Evolutionary conservation across 2,329 filamentous ascomycete species (phyloP).

Genomic region (Mycosphaerella sp.): DNA sequence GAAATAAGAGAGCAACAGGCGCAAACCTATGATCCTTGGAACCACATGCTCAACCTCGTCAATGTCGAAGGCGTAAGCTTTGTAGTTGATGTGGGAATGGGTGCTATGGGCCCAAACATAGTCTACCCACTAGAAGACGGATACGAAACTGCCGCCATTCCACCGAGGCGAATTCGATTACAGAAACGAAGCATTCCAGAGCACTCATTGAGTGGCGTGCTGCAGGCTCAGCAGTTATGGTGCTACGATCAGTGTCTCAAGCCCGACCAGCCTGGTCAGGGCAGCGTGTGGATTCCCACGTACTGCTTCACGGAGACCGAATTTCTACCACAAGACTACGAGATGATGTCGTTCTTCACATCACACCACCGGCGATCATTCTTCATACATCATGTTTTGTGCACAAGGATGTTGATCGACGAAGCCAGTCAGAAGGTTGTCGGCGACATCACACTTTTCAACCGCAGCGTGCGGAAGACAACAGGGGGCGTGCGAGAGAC

Average conservation of each 20-base stretch:
- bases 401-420: slow-evolving; percentile 49
- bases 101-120: slow-evolving; percentile 31
- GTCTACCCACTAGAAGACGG: slow-evolving; percentile 36
- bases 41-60: slow-evolving; percentile 43
- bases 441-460: slow-evolving; percentile 39
- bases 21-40: slow-evolving; percentile 30
- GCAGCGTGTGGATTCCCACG: slow-evolving; percentile 50
- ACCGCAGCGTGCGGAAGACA: slow-evolving; percentile 42
- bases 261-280: slow-evolving; percentile 27
- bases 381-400: slow-evolving; percentile 51
- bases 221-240: slow-evolving; percentile 38
- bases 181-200: slow-evolving; percentile 24
- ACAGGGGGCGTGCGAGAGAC: slow-evolving; percentile 39
- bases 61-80: slow-evolving; percentile 25
- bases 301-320: slow-evolving; percentile 63
- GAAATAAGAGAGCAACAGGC: slow-evolving; percentile 19
- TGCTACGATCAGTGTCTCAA: slow-evolving; percentile 35
- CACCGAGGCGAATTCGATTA: slow-evolving; percentile 19
- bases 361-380: slow-evolving; percentile 46
- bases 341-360: slow-evolving; percentile 53
- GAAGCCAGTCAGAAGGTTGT: slow-evolving; percentile 33
- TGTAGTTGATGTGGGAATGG: slow-evolving; percentile 42
- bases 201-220: slow-evolving; percentile 17
- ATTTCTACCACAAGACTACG: slow-evolving; percentile 56
- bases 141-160: slow-evolving; percentile 12